Evolutionary conservation across 495 filamentous ascomycete genomes (phyloP).

Genomic region (Penicillium egyptiacum): DNA sequence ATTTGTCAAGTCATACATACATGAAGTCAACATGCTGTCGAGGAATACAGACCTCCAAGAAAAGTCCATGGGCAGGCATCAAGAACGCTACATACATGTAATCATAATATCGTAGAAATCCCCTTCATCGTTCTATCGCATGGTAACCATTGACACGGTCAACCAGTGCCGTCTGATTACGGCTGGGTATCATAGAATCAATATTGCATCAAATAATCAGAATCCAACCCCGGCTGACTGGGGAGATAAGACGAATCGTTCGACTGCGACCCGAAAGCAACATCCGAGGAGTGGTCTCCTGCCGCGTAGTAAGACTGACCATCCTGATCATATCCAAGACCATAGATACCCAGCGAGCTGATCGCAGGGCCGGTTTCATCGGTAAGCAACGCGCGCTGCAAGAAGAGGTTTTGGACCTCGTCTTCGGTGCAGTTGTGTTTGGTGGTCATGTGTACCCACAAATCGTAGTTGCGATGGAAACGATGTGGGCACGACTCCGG

Average conservation of each 20-base stretch:
- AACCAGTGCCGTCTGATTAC: constrained; percentile 37
- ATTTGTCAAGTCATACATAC: not conserved
- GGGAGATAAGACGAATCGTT: constrained; percentile 9
- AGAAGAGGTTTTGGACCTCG: constrained; percentile 51
- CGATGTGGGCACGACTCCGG: constrained; percentile 51
- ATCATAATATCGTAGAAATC: constrained; percentile 8
- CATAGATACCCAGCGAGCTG: constrained; percentile 44
- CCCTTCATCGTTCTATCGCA: constrained; percentile 23
- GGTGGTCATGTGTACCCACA: constrained; percentile 62
- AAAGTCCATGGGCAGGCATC: not conserved
- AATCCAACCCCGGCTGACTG: constrained; percentile 14
- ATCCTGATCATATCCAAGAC: constrained; percentile 41
- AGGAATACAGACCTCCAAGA: not conserved
- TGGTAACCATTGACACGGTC: constrained; percentile 38
- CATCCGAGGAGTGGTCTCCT: constrained; percentile 2
- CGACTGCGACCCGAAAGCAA: constrained; percentile 10
- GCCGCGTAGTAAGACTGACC: constrained; percentile 12
- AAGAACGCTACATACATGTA: constrained; percentile 1
- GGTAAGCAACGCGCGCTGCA: constrained; percentile 40
- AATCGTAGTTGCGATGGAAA: constrained; percentile 67
- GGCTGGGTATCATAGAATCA: constrained; percentile 35
- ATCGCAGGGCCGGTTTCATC: constrained; percentile 31
- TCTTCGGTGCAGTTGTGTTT: constrained; percentile 52
- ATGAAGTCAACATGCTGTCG: not conserved
- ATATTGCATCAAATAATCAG: constrained; percentile 37